Conservation (phyloP, 129 eudicot genomes). For the Helianthus tuberosus region DNA sequence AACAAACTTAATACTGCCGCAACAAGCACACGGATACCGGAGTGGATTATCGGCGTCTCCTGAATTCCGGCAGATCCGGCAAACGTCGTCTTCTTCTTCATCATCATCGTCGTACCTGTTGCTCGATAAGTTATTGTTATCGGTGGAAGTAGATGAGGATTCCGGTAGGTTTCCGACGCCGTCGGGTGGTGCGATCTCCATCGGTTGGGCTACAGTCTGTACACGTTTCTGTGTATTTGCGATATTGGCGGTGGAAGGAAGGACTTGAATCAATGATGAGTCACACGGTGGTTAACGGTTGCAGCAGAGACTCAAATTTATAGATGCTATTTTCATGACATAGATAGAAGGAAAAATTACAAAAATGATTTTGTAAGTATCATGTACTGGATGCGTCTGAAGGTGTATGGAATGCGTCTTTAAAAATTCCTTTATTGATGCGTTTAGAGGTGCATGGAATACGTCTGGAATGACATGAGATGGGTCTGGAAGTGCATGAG, state of each 20-base stretch:
- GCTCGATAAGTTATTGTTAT: conserved; percentile 1
- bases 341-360: too few species aligned
- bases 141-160: conserved; percentile 18
- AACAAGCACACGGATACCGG: conserved; percentile 82
- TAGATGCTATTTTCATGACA: too few species aligned
- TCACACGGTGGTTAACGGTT: neutral
- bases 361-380: too few species aligned
- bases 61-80: conserved; percentile 85
- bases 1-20: conserved; percentile 88
- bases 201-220: conserved; percentile 12
- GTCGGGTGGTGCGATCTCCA: conserved; percentile 58
- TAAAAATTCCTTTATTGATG: too few species aligned
- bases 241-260: neutral
- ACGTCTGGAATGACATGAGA: too few species aligned
- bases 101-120: conserved; percentile 50
- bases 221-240: neutral
- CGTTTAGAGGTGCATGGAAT: too few species aligned
- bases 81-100: conserved; percentile 81
- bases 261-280: neutral
- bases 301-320: too few species aligned
- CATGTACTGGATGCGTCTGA: too few species aligned
- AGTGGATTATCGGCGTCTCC: conserved; percentile 84
- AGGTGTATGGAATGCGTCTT: too few species aligned
- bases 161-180: conserved; percentile 11
- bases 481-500: too few species aligned